Conservation (phyloP, 768 basidiomycete genomes). For the Gloeopeniophorella convolvens region DNA sequence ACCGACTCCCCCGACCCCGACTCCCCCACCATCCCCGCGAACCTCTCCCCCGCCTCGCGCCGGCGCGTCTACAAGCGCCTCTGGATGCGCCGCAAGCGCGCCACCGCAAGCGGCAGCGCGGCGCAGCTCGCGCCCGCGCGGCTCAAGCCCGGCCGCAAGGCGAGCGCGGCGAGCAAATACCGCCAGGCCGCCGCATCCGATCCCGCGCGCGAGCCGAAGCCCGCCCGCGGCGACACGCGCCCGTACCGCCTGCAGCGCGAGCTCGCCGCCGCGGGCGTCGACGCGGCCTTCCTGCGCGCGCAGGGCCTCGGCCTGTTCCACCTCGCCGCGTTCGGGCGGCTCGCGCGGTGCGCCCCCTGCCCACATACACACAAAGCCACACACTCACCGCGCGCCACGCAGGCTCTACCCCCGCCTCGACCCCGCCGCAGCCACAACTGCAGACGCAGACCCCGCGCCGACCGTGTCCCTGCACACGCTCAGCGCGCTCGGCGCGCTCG, state of each 20-base stretch:
- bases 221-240: constrained; percentile 36
- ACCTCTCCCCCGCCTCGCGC: constrained; percentile 42
- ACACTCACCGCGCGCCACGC: not conserved
- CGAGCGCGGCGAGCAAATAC: constrained; percentile 11
- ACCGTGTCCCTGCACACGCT: constrained; percentile 37
- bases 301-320: constrained; percentile 46
- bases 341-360: constrained; percentile 36
- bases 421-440: constrained; percentile 14
- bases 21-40: not conserved
- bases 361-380: no score
- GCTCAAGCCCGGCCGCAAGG: constrained; percentile 37
- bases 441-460: constrained; percentile 29
- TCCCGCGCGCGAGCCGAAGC: constrained; percentile 16
- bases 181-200: not conserved
- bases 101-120: constrained; percentile 36
- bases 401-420: constrained; percentile 30
- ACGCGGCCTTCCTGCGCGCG: constrained; percentile 35
- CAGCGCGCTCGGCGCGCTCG: constrained; percentile 26
- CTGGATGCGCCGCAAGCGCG: constrained; percentile 68
- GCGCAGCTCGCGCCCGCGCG: constrained; percentile 28
- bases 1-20: not conserved
- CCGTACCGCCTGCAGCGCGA: constrained; percentile 39
- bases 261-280: constrained; percentile 41
- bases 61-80: constrained; percentile 56
- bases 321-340: constrained; percentile 30